phyloP scores from a whole-genome alignment of 768 basidiomycete genomes.

The Termitomyces sp. region DNA sequence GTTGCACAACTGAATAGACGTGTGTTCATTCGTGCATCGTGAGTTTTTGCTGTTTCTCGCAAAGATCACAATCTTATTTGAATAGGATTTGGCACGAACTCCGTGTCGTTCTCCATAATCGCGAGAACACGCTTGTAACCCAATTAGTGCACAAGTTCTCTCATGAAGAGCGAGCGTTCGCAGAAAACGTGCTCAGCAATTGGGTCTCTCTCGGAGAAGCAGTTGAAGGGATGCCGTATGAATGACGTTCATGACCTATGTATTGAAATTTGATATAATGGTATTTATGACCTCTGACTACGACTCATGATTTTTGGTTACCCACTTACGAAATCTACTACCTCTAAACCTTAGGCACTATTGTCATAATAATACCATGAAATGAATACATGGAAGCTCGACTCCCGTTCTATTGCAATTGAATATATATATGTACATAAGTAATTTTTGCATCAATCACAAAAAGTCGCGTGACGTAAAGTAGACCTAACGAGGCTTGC shows the following conservation, averaged over 20 bases:
- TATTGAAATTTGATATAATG: not conserved
- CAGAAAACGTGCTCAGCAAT: slow-evolving; percentile 54
- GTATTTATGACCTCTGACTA: not conserved
- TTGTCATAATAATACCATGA: not conserved
- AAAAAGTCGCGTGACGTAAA: too few species aligned
- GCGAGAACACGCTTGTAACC: slow-evolving; percentile 79
- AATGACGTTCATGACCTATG: slow-evolving; percentile 31
- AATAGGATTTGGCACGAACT: slow-evolving; percentile 92
- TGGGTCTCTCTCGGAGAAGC: slow-evolving; percentile 72
- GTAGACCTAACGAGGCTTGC: too few species aligned
- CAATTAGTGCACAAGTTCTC: slow-evolving; percentile 69
- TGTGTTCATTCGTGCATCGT: slow-evolving; percentile 87
- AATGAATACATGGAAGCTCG: not conserved
- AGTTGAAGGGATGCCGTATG: slow-evolving; percentile 81
- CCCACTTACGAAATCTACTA: not conserved
- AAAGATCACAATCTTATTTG: not conserved
- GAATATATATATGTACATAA: not conserved
- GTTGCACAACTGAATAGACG: slow-evolving; percentile 68
- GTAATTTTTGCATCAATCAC: not conserved
- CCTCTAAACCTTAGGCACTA: not conserved
- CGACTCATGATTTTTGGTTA: slow-evolving; percentile 3
- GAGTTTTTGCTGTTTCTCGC: slow-evolving; percentile 17
- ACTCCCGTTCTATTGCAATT: not conserved
- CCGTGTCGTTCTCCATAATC: slow-evolving; percentile 86
- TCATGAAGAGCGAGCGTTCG: slow-evolving; percentile 65